Evolutionary conservation across 2,329 filamentous ascomycete species (phyloP), one percentile per base, ranked within the genome.

Genomic region (Neofusicoccum laricinum): DNA sequence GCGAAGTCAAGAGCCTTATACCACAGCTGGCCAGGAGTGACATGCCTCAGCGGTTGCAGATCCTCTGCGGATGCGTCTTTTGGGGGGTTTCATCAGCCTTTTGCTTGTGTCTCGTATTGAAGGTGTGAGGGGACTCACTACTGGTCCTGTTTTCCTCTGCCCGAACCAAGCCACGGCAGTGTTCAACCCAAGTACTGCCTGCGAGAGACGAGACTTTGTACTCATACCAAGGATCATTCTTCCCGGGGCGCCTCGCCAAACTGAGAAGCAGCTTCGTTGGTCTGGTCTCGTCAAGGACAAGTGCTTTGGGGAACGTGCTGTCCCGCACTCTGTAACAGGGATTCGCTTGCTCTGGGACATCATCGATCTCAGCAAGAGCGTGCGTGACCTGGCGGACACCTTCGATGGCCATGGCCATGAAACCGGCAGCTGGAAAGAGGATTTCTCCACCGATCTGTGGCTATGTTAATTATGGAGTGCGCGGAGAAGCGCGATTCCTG

Each of bases 351-450:
- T 34, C n/a, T 5, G 48, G 48, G 5, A 32, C 34, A 5, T n/a
- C 25, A 5, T 51, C 48, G 21, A 51, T 12, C 70, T 62, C 70
- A 77, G 49, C 73, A n/a, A 64, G 38, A 2, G 50, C 38, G 8
- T 45, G 12, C 15, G 49, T 19, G 3, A 17, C 53, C 14, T 64
- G 62, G 6, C 4, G 30, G 15, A 58, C 34, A n/a, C 34, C 48
- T 8, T 51, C 48, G 5, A 51, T 34, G 8, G 48, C 48, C 48
- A 51, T 51, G 3, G 48, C 48, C 21, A 51, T 51, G 21, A 51
- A 51, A n/a, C 46, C 46, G 6, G 81, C 78, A 1, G 69, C 77
- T 0, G 82, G 82, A 38, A 81, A 82, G 0, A 84, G 69, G 0
- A 77, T 69, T 8, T 78, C 71, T 2, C 66, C 66, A 36, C 70